Evolutionary conservation across 768 basidiomycete species (phyloP), one percentile per base, ranked within the genome.

Genomic region (Daedaleopsis sinensis): DNA sequence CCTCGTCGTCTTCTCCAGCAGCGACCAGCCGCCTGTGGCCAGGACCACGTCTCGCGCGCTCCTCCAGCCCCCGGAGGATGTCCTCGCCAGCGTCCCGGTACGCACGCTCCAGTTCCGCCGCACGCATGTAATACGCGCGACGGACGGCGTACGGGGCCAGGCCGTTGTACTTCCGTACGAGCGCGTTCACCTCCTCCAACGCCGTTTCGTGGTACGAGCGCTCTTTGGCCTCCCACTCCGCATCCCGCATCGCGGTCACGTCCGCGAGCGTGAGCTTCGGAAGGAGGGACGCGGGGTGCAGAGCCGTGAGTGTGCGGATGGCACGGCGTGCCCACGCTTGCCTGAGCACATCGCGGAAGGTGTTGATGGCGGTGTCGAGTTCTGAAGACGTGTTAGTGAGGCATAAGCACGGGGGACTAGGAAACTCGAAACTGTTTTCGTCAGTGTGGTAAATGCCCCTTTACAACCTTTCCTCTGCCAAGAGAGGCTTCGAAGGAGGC

Each of bases 121-220:
- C 77, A 23, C 83, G 80, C 23, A 78, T 73, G 61, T 90, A 80
- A 60, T 87, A 84, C 5, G 84, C 77, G 50, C 89, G 76, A 19
- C 92, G 81, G n/a, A 90, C 92, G 5, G 85, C 78, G 67, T 90
- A 90, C 1, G 91, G 93, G 13, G 93, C 93, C 48, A 90, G 71
- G 8, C 82, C 87, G 69, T 95, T 94, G 75, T 92, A 90, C 74
- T 88, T 86, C 52, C 91, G 80, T 27, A 94, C 87, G 6, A 89
- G 78, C 3, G 84, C 78, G 72, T 95, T 94, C 44, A 94, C 74
- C 65, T 94, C 88, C 36, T 78, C 80, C 39, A 94, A 68, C 13
- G 88, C 88, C 2, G 82, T 78, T 36, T 86, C 81, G 66, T 93
- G 91, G 66, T 92, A 92, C 48, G 80, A 73, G 18, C 74, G 71